A percentile compares a stretch with the other conserved stretches of the same genome.
These are phyloP conservation scores for Poa pratensis DNA, from an alignment of 176 grass and related monocot genomes.

Conservation along the genomic window DNA sequence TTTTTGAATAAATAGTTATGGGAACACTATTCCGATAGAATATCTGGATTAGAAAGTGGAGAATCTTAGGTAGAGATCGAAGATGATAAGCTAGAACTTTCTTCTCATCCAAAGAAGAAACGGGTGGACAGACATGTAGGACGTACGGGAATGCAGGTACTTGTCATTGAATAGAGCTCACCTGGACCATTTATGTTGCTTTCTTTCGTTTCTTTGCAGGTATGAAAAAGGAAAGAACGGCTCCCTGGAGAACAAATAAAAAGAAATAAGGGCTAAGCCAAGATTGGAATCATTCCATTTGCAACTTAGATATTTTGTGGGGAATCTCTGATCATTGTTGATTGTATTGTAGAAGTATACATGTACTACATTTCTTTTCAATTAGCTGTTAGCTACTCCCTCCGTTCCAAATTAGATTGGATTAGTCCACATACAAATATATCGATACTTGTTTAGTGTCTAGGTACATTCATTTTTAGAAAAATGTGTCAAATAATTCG, in stretches of 20 bases:
- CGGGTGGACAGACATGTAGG: conserved; percentile 16
- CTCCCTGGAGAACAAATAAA: neutral
- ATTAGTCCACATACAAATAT: too few species aligned
- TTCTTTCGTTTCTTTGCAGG: conserved; percentile 19
- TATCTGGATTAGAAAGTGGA: conserved; percentile 33
- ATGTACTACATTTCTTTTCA: neutral
- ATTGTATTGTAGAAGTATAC: neutral
- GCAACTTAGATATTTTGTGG: neutral
- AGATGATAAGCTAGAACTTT: conserved; percentile 22
- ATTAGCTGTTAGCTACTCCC: neutral
- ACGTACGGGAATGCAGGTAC: conserved; percentile 25
- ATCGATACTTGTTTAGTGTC: too few species aligned
- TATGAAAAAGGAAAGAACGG: neutral
- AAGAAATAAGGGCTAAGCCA: neutral
- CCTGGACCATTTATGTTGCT: conserved; percentile 38
- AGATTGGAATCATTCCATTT: conserved; percentile 8
- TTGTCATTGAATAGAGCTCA: conserved; percentile 12
- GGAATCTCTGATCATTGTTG: neutral
- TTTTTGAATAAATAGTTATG: neutral
- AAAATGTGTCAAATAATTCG: too few species aligned
- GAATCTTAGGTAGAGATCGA: conserved; percentile 39
- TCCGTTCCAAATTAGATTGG: too few species aligned
- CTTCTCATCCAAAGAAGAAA: neutral
- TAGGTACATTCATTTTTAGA: too few species aligned
- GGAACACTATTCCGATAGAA: neutral